Evolutionary conservation across 495 filamentous ascomycete genomes (phyloP), one percentile per base, ranked within the genome.

Genomic region (Aspergillus avenaceus): DNA sequence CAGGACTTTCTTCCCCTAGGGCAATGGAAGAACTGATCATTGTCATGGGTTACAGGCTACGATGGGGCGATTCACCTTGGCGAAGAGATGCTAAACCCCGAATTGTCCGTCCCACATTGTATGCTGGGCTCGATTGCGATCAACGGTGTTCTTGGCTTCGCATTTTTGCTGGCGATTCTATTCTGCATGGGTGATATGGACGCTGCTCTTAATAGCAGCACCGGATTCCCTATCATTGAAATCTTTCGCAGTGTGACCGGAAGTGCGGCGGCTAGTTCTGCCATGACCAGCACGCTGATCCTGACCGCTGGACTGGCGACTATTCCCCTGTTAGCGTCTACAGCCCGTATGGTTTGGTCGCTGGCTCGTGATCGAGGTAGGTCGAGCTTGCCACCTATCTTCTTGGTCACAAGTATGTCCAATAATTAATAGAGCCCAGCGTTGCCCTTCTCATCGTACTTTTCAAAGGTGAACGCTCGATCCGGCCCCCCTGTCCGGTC

Each of bases 331-430:
- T 9, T 65, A 5, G 76, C 79, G 6, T 71, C 76, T 4, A 69
- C 73, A 8, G 79, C 74, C 19, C 66, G 81, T 11, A 69, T 78
- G 37, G 64, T 64, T 4, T 84, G 76, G 74, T 70, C 80, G 0
- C 84, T 85, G 54, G 77, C 82, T n/a, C 59, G 79, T 14, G 80
- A 84, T 50, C n/a, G n/a, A n/a, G n/a, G n/a, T n/a, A n/a, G n/a
- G n/a, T n/a, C n/a, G n/a, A n/a, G n/a, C n/a, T n/a, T n/a, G n/a
- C n/a, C n/a, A n/a, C n/a, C n/a, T n/a, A n/a, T n/a, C n/a, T n/a
- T n/a, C n/a, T n/a, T n/a, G n/a, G n/a, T n/a, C n/a, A n/a, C n/a
- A n/a, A n/a, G n/a, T n/a, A n/a, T n/a, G n/a, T n/a, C n/a, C n/a
- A n/a, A n/a, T n/a, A n/a, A n/a, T n/a, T n/a, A n/a, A n/a, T n/a